Evolutionary conservation across 1,284 basidiomycete genomes (phyloP), one percentile per base, ranked within the genome.

Genomic region (Fomitopsis schrenkii): DNA sequence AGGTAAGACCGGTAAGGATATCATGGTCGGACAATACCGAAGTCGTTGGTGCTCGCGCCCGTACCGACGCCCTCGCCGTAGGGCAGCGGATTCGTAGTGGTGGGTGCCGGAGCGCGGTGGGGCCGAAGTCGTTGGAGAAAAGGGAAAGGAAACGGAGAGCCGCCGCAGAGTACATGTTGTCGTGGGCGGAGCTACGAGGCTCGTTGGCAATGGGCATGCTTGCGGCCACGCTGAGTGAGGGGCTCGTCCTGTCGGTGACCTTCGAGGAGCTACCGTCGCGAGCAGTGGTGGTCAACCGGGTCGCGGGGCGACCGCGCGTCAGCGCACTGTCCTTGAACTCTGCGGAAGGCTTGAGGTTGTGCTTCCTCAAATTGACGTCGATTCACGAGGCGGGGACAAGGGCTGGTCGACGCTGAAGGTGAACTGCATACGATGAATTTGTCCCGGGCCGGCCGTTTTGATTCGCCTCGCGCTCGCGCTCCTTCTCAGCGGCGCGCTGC

Each of bases 351-450:
- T 84, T 84, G 48, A 85, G 76, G 72, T 88, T 85, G 7, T 87
- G 87, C 72, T 87, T 88, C 68, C n/a, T n/a, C n/a, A n/a, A n/a
- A n/a, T 82, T 80, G 67, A 83, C 81, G 19, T 78, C 75, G 40
- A 75, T 68, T 59, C 78, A 78, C 28, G 79, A 76, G 46, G 77
- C 72, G n/a, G 82, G 78, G 26, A 77, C 70, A 78, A 70, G 45
- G 87, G 86, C 63, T 87, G 85, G 74, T 93, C 90, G 67, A 92
- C 80, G 67, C 86, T 86, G 72, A 93, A 93, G 1, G 90, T 92
- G 75, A 92, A 92, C 67, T 92, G 90, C 88, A 92, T 92, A 54
- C 90, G 85, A 66, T 90, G 88, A 74, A 92, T 88, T n/a, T 53
- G 82, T 87, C 30, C 87, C 88, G 9, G 85, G 84, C 63, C 78